Conservation (phyloP, 2,329 filamentous ascomycete species). For the Neofusicoccum sp. region DNA sequence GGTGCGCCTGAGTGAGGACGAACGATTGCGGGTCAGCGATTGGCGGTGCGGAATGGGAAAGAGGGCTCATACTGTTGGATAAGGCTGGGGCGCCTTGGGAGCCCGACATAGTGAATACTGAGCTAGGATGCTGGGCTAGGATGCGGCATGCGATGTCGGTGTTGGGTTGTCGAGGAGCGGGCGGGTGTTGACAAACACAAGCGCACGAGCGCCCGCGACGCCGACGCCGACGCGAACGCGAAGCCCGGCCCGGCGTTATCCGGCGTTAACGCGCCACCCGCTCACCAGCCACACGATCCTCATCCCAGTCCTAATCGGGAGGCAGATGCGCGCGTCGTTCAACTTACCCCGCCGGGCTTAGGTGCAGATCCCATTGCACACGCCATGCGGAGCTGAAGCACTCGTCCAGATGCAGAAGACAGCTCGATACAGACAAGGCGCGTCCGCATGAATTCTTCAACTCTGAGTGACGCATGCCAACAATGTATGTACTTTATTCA, state of each 20-base stretch:
- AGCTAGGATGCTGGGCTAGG: constrained; percentile 11
- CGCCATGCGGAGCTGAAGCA: too few species aligned
- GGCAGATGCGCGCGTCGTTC: too few species aligned
- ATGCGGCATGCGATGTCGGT: not conserved
- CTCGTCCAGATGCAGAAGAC: too few species aligned
- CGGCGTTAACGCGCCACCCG: not conserved
- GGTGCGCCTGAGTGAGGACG: not conserved
- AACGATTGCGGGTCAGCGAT: not conserved
- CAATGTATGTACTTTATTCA: too few species aligned
- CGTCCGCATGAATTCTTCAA: too few species aligned
- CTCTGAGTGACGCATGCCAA: too few species aligned
- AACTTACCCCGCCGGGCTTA: too few species aligned
- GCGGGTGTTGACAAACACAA: constrained; percentile 9
- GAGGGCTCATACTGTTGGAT: not conserved
- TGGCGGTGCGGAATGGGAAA: not conserved
- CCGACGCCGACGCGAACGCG: too few species aligned
- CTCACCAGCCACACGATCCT: too few species aligned
- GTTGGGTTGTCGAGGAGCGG: not conserved
- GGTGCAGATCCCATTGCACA: too few species aligned
- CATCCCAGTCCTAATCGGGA: too few species aligned
- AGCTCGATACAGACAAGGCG: too few species aligned
- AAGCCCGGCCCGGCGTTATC: not conserved
- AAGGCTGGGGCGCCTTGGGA: not conserved
- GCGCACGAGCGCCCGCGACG: not conserved
- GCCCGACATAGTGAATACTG: constrained; percentile 1